phyloP scores from a whole-genome alignment of 768 basidiomycete species.

The Cystofilobasidium capitatum region DNA sequence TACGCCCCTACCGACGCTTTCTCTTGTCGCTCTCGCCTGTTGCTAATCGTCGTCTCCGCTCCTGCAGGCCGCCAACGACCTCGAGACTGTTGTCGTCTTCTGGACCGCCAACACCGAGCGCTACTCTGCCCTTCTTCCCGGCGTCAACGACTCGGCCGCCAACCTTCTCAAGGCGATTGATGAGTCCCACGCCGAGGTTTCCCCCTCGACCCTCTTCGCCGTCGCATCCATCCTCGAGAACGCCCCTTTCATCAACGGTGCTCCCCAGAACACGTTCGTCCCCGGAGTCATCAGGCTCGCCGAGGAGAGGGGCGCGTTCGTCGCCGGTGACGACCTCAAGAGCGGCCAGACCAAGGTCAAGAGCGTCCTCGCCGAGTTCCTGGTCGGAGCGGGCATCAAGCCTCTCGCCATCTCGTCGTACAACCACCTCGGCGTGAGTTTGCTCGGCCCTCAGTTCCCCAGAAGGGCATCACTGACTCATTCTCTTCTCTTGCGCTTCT shows the following conservation, averaged over 20 bases:
- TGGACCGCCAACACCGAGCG: slow-evolving; percentile 99
- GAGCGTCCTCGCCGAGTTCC: slow-evolving; percentile 92
- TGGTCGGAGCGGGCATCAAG: slow-evolving; percentile 44
- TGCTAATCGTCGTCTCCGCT: not conserved
- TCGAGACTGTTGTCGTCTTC: slow-evolving; percentile 86
- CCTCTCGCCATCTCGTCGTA: slow-evolving; percentile 93
- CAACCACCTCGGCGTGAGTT: slow-evolving; percentile 83
- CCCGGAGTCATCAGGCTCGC: slow-evolving; percentile 89
- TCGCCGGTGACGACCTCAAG: slow-evolving; percentile 96
- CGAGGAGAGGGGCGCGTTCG: slow-evolving; percentile 79
- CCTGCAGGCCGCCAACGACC: slow-evolving; percentile 48
- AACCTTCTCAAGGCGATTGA: slow-evolving; percentile 74
- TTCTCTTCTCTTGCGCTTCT: not conserved
- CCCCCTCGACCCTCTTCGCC: slow-evolving; percentile 90
- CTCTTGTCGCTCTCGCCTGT: not conserved
- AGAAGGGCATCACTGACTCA: not conserved
- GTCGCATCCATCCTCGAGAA: slow-evolving; percentile 92
- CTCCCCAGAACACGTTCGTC: slow-evolving; percentile 98
- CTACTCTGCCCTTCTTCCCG: slow-evolving; percentile 86
- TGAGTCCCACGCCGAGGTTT: slow-evolving; percentile 80
- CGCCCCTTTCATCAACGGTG: slow-evolving; percentile 91
- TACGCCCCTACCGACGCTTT: not conserved
- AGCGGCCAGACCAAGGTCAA: slow-evolving; percentile 90
- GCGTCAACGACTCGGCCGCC: slow-evolving; percentile 88
- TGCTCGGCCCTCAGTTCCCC: not conserved